Evolutionary conservation across 495 filamentous ascomycete genomes (phyloP), one percentile per base, ranked within the genome.

Genomic region (Penicillium dipodomyicola): DNA sequence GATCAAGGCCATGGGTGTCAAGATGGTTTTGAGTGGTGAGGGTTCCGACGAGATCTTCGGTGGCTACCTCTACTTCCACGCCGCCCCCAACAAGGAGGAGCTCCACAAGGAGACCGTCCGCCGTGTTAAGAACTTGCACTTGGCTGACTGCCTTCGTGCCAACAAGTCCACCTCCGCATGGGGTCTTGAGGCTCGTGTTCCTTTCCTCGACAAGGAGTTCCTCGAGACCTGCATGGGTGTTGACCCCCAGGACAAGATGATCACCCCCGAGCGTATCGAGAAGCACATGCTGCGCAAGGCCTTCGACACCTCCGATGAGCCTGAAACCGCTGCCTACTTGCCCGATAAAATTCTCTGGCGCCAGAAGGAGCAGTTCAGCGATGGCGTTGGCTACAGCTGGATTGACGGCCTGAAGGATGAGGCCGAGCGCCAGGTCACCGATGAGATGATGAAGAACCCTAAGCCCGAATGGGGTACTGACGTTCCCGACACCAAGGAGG

Each of bases 91-190:
- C 80, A 90, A 88, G 78, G 85, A 86, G 69, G 90, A 85, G 44
- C 95, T 98, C 79, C 94, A 98, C 79, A 83, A 84, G 71, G 94
- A 98, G 80, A 96, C 89, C 25, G 86, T 98, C 22, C 83, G 87
- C 49, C 84, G 94, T 55, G 88, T 98, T 54, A 92, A 97, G 83
- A 91, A 96, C 83, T 79, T 98, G 60, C 94, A 98, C 71, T 75
- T 96, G 63, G 85, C 92, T 20, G 94, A 98, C 72, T 97, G 94
- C 75, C 81, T 98, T 64, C 84, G 94, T 66, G 94, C 94, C 67
- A 98, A 98, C 86, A 98, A 98, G 81, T 97, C 93, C 20, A 98
- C 94, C 30, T 87, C 90, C n/a, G 94, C 95, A 29, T 98, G 94
- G 94, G 94, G 94, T 68, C 85, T 98, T 40, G 94, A 98, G 79